These are phyloP conservation scores for Pseudonectria foliicola DNA, from an alignment of 2,329 filamentous ascomycete genomes.

Conservation along the genomic window DNA sequence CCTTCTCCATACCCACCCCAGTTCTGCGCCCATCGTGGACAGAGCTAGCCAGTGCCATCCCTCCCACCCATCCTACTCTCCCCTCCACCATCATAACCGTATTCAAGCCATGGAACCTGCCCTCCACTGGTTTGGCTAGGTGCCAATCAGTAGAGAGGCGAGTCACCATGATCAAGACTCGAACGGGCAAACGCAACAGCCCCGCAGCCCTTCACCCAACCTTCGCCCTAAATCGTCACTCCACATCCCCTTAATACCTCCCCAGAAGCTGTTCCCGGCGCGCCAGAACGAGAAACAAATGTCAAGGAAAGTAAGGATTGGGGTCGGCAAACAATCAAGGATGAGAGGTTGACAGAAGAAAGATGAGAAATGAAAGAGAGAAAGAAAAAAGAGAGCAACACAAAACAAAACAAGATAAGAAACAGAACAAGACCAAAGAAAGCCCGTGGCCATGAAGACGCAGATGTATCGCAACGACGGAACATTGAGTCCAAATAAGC, in stretches of 20 bases:
- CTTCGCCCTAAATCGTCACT: background rate
- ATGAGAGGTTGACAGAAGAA: no score
- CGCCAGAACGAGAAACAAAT: conserved; percentile 20
- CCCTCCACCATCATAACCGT: no score
- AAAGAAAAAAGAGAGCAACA: conserved; percentile 22
- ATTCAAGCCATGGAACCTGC: no score
- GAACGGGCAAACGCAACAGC: no score
- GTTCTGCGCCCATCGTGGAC: no score
- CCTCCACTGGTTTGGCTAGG: no score
- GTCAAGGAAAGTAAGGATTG: conserved; percentile 14
- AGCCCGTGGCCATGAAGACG: conserved; percentile 23
- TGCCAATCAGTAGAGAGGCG: no score
- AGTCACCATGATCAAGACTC: no score
- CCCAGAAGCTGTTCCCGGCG: conserved; percentile 28
- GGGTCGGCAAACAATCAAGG: conserved; percentile 8
- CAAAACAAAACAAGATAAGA: conserved; percentile 23
- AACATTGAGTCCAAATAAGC: conserved; percentile 7
- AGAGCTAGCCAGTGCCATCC: no score
- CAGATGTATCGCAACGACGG: conserved; percentile 33
- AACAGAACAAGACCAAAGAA: conserved; percentile 17
- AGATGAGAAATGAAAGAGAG: conserved; percentile 15
- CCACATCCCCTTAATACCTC: conserved; percentile 22
- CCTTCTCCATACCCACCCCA: no score
- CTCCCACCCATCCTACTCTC: no score
- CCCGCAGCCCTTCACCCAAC: no score